Base-by-base conservation (phyloP, 2,329 filamentous ascomycete species). In the Rutstroemia sp. region DNA sequence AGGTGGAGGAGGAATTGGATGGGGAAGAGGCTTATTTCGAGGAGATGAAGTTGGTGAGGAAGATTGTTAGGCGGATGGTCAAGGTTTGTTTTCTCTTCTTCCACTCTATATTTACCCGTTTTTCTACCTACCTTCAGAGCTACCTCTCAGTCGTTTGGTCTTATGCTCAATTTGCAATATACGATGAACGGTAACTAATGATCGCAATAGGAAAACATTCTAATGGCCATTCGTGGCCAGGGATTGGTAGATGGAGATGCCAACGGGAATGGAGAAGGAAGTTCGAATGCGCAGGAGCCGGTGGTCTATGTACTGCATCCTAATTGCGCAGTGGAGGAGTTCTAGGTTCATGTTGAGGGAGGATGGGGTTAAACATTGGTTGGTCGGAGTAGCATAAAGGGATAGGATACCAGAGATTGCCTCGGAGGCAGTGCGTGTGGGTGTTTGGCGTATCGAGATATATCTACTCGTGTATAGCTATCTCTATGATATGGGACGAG, bases 1-100 rank as follows among this genome's bases (percentile, higher is more conserved):
- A 92, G 72, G 88, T 88, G 65, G 94, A 99, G 71, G 81, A 84
- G 17, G 87, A 95, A 68, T 75, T 99, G 58, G 79, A 87, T 38
- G 87, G 77, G 44, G 86, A 95, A 71, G 90, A 95, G 56, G 89
- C 92, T 64, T 79, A 95, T 67, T 81, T 92, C 68, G 76, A 75
- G 16, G 91, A 97, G 73, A 81, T 83, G 68, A 76, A 76, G 3
- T 73, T 96, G 56, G 87, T 86, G 14, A 81, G 77, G 69, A 94
- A 96, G 80, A 92, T 99, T 53, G 74, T 99, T 64, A 95, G 89
- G 79, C 87, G 89, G 72, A 95, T 97, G 87, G 88, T 96, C 68
- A 96, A 94, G 86, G 91, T 94, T 76, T 68, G 82, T 74, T 60
- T 34, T 46, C 27, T 2, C 19, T 14, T 17, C 19, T 61, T 34